Base-by-base conservation (phyloP, 2,329 filamentous ascomycete genomes). In the Clonostachys rosea region DNA sequence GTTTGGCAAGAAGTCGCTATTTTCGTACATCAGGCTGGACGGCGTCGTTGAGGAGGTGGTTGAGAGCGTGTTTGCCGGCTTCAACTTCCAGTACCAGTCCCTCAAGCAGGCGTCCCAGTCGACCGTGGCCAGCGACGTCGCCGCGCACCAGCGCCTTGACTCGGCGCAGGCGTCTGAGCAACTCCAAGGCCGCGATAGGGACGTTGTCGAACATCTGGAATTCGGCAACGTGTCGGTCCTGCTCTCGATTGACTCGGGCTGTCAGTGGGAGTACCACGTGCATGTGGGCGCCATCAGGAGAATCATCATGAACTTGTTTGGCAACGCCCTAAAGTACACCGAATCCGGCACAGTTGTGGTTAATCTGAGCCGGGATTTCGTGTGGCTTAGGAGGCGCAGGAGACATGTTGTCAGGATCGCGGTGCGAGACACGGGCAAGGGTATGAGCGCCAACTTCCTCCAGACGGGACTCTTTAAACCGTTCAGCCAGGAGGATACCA, bases 251-350 rank as follows among this genome's bases (percentile, higher is more conserved):
- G 69, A 75, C 4, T 69, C 57, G 48, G 67, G 18, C 50, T 68
- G 45, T 53, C 68, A 57, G 10, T 84, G 81, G 78, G 60, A 64
- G 1, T 82, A 80, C 54, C 65, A 72, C 16, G 73, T 75, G 0
- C 75, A 83, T 40, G 70, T 76, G 0, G 81, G 81, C 1, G 69
- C 69, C 0, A 52, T 71, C 10, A 61, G 70, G 13, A 71, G 79
- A 1, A 76, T 85, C 20, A 66, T 84, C 20, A 81, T 84, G 78
- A 85, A 85, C 40, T 51, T 85, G 0, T 75, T 84, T 35, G 78
- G 79, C 9, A 85, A 85, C 54, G 70, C 81, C 0, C 68, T 85
- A 51, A 85, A 85, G 54, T 84, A 82, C 49, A 85, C 81, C 0
- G 50, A 47, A 2, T 45, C 47, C 2, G 68, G 68, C 2, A 53